Evolutionary conservation across 2,329 filamentous ascomycete genomes (phyloP).

Genomic region (Aspergillus fumigatus): DNA sequence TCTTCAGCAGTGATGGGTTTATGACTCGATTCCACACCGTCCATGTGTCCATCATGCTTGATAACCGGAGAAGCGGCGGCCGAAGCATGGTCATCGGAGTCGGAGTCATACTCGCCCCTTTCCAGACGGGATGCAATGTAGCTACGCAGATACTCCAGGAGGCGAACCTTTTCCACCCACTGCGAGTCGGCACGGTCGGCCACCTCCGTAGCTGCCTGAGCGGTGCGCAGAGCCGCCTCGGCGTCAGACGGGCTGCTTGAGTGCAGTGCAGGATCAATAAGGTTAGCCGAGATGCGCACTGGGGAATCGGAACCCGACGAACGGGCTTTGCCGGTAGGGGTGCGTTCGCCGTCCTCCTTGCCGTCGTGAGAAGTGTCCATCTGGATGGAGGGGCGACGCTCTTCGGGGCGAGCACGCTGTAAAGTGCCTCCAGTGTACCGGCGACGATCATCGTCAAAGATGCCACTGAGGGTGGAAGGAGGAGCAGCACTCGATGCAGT

Average conservation of each 20-base stretch:
- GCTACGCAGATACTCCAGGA: conserved; percentile 56
- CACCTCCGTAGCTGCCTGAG: conserved; percentile 37
- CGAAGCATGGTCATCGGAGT: conserved; percentile 4
- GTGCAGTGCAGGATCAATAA: conserved; percentile 42
- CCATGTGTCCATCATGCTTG: conserved; percentile 21
- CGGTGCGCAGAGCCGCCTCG: conserved; percentile 32
- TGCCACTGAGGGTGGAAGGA: conserved; percentile 55
- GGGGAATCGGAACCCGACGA: conserved; percentile 12
- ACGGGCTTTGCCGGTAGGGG: conserved; percentile 27
- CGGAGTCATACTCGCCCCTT: conserved; percentile 45
- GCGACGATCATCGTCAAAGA: conserved; percentile 58
- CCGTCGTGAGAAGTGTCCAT: conserved; percentile 35
- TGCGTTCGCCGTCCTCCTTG: conserved; percentile 30
- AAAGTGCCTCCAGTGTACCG: conserved; percentile 59
- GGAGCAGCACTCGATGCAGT: conserved; percentile 53
- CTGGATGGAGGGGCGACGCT: conserved; percentile 25
- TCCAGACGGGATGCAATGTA: conserved; percentile 55
- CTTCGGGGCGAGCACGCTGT: conserved; percentile 49
- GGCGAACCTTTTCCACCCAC: conserved; percentile 63
- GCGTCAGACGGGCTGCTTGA: conserved; percentile 26
- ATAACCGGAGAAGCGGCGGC: conserved; percentile 14
- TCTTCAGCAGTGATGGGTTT: conserved; percentile 43
- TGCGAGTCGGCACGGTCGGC: conserved; percentile 45
- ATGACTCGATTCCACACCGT: conserved; percentile 35
- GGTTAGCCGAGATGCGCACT: conserved; percentile 29